Base-by-base conservation (phyloP, 2,329 filamentous ascomycete genomes). In the Fusarium sp. region DNA sequence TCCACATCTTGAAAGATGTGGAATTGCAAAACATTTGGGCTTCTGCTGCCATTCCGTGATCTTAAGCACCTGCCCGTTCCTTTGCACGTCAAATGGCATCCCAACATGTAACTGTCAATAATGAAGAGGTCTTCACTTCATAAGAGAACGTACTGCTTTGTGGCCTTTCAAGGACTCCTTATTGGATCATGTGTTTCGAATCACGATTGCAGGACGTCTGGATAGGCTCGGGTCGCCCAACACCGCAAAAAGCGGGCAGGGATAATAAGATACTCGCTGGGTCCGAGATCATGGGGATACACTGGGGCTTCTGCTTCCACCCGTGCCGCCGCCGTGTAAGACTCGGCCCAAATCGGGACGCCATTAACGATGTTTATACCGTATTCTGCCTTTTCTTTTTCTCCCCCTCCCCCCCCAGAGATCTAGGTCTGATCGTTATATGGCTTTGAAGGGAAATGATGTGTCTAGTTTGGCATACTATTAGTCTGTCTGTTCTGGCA, bases 241-340 rank as follows among this genome's bases (percentile, higher is more conserved):
- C 26, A 46, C 20, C 37, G 13, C 9, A 26, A 64, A 44, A 59
- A 55, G 20, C 37, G 52, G 52, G 60, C 58, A 56, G 64, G 42
- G 49, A 48, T 42, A 48, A 48, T 23, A 46, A 32, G 49, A 53
- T 42, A 44, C 33, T 41, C 38, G 42, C 38, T 42, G 27, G 41
- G 54, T 40, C 55, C 55, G 56, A 54, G 33, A 65, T 56, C 38
- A 48, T 38, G 53, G 41, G 59, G 60, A 49, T 50, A 53, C 13
- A 72, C 72, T 64, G 49, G 69, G 69, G 68, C 61, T 63, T 52
- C 42, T 46, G 41, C 35, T 64, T 35, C 59, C 61, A 41, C 45
- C 55, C 32, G 41, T 58, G 40, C 49, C 55, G 41, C 46, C 35
- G 37, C 52, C 42, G 45, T 49, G 27, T 15, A n/a, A 46, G 41